phyloP scores from a whole-genome alignment of 139 green algal genomes.

The Auxenochlorella pyrenoidosa region DNA sequence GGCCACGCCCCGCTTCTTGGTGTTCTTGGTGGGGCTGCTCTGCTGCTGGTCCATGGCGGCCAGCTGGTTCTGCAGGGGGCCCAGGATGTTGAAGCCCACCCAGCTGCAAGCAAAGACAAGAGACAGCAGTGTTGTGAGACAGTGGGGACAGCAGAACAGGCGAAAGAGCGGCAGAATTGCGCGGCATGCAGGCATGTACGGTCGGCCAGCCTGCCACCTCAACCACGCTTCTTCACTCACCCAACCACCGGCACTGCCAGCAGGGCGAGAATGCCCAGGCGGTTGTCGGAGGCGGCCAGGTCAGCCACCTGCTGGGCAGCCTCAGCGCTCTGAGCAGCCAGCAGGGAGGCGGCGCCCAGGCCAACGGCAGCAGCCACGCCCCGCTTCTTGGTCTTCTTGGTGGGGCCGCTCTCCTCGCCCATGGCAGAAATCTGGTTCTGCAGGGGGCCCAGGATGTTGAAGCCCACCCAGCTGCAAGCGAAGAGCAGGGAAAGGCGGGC shows the following conservation, averaged over 20 bases:
- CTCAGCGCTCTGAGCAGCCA: constrained; percentile 53
- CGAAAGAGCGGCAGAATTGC: background rate
- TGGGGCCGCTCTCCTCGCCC: background rate
- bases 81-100: constrained; percentile 25
- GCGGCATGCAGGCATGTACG: background rate
- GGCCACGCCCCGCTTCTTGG: constrained; percentile 22
- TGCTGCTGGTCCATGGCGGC: background rate
- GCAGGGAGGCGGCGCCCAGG: constrained; percentile 14
- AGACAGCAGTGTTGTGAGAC: too few species aligned
- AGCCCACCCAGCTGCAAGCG: constrained; percentile 3
- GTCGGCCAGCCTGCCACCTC: too few species aligned
- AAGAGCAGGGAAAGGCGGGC: background rate
- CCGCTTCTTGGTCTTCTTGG: background rate
- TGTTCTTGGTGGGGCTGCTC: background rate
- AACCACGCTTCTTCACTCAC: background rate
- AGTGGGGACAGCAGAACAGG: background rate
- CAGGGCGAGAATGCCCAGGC: constrained; percentile 22
- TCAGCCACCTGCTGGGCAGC: constrained; percentile 77
- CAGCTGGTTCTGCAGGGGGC: constrained; percentile 31
- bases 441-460: constrained; percentile 35
- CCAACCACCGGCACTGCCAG: constrained; percentile 31
- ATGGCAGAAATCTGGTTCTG: constrained; percentile 39
- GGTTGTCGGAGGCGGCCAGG: constrained; percentile 62
- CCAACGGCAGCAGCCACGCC: background rate
- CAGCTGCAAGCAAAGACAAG: background rate